Evolutionary conservation across 805 yeast genomes (phyloP), one percentile per base, ranked within the genome.

Genomic region (Nakazawaea siamensis): DNA sequence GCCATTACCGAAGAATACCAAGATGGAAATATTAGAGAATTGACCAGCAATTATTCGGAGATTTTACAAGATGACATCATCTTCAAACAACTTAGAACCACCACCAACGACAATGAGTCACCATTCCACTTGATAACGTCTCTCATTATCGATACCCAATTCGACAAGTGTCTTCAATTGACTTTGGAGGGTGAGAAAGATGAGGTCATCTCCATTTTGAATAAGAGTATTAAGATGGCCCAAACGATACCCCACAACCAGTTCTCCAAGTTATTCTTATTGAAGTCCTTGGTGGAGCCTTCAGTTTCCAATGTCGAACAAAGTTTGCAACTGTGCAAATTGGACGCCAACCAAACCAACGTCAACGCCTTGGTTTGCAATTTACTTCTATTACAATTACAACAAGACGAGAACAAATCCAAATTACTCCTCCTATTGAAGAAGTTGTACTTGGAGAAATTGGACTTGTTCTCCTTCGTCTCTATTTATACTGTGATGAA

Each of bases 391-490:
- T 27, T 31, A 23, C 40, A 37, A 29, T 10, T 37, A 2, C 4
- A 5, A 11, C 21, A 26, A 11, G 26, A 29, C 20, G 29, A 29
- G 25, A 19, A 18, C 5, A 31, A 31, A 11, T 31, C 35, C 11
- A 32, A 36, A n/a, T 18, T 36, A 9, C 21, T 31, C 2, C 7
- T 31, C 13, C 19, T 36, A 8, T 23, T 36, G 30, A 36, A 36
- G 17, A 31, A 36, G 24, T 33, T 37, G 18, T n/a, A 28, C 12
- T 25, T 32, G 8, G 5, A 26, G 3, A 29, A 36, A 7, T 24
- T 36, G 13, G 36, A 32, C 21, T 29, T 37, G 16, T 32, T 37
- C 10, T 32, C 40, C 12, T 37, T 37, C 24, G 18, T 37, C 9
- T 32, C 36, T 13, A 18, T 37, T n/a, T 37, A 33, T 16, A 29